phyloP scores from a whole-genome alignment of 2,329 filamentous ascomycete species.

The Penicillium glabrum region DNA sequence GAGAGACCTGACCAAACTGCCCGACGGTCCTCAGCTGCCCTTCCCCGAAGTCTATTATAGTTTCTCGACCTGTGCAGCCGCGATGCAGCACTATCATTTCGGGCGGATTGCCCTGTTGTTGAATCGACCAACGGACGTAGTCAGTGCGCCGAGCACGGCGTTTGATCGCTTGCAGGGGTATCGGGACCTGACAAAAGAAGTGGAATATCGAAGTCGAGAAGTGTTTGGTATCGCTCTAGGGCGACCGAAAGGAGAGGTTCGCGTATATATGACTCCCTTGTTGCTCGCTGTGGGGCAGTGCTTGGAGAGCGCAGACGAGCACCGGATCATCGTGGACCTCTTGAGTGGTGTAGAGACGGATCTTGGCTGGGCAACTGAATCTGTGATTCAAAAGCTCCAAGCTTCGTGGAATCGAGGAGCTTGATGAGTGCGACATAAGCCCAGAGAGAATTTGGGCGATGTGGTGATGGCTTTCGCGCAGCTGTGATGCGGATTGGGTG shows the following conservation, averaged over 20 bases:
- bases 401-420: background rate
- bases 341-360: slow-evolving; percentile 60
- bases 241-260: slow-evolving; percentile 55
- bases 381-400: background rate
- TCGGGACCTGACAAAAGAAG: slow-evolving; percentile 56
- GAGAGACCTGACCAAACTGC: slow-evolving; percentile 52
- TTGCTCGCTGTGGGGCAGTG: slow-evolving; percentile 62
- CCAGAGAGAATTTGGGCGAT: no score
- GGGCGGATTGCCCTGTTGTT: slow-evolving; percentile 61
- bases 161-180: slow-evolving; percentile 58
- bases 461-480: no score
- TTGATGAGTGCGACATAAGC: background rate
- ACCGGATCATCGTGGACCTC: slow-evolving; percentile 54
- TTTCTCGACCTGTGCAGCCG: slow-evolving; percentile 60
- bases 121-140: slow-evolving; percentile 59
- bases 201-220: slow-evolving; percentile 57
- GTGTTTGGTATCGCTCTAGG: slow-evolving; percentile 60
- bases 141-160: slow-evolving; percentile 52
- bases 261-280: slow-evolving; percentile 59
- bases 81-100: slow-evolving; percentile 67
- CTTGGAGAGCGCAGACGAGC: slow-evolving; percentile 52
- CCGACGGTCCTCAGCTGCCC: slow-evolving; percentile 34
- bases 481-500: background rate
- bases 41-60: slow-evolving; percentile 62
- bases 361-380: slow-evolving; percentile 42